Base-by-base conservation (phyloP, 2,329 filamentous ascomycete species). In the Colletotrichum horii region DNA sequence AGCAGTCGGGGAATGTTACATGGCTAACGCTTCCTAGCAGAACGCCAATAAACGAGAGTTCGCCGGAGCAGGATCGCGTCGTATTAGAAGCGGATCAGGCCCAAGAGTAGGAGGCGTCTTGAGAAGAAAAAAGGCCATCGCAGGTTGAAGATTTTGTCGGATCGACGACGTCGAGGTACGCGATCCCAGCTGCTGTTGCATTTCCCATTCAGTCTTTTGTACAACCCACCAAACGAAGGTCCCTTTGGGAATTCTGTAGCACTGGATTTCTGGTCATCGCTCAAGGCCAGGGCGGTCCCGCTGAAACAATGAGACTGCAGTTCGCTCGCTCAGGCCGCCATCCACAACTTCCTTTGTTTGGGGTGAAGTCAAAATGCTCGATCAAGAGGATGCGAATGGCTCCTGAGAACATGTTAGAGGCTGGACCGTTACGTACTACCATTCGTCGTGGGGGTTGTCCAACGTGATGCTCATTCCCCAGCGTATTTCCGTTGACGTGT, bases 301-400 rank as follows among this genome's bases (percentile, higher is more conserved):
- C 70, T 75, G 69, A 73, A 75, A 75, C 70, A 38, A 48, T 68
- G 48, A 28, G 26, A 68, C 56, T 75, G 67, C 56, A 48, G 73
- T 75, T 75, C 62, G 72, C 71, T 75, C 70, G 73, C 73, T 75
- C 70, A 73, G 73, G 56, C 73, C 73, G 26, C 62, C 73, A 68
- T 52, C 58, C 43, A 67, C 69, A 71, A 66, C 9, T 22, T 58
- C n/a, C 16, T 64, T 75, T 22, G 73, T 73, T 68, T 73, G 60
- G 43, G 38, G 43, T 28, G 70, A 68, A 75, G 70, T 73, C 69
- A 65, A 73, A 68, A 24, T 22, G 62, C 56, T 64, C 36, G 22
- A 58, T 52, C 43, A 36, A 48, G 32, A 26, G 28, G 71, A 48
- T 61, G 71, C 48, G 36, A 52, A 66, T 65, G 32, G 64, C 56